These are phyloP conservation scores for Gorgonomyces haynaldii DNA, from an alignment of 192 early-diverging fungal genomes.

Conservation along the genomic window DNA sequence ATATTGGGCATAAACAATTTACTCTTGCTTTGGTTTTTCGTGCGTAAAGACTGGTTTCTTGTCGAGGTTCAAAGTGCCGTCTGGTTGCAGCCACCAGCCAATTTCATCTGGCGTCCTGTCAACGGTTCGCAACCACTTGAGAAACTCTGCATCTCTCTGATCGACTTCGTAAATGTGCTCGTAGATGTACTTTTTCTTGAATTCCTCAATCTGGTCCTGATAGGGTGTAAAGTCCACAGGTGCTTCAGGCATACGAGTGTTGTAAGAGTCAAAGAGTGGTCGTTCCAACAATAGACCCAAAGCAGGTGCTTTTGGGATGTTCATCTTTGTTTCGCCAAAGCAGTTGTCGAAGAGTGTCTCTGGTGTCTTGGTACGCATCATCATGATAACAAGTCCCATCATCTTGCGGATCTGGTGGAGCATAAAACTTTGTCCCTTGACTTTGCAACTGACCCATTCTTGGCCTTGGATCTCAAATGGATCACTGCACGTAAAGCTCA, in stretches of 20 bases:
- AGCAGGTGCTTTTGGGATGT: conserved; percentile 94
- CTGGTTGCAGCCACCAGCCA: conserved; percentile 48
- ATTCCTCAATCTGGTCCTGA: conserved; percentile 61
- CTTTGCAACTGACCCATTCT: conserved; percentile 89
- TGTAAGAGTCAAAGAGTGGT: conserved; percentile 19
- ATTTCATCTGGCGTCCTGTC: conserved; percentile 44
- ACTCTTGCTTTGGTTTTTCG: conserved; percentile 1
- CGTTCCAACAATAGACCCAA: conserved; percentile 79
- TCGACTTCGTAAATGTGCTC: conserved; percentile 67
- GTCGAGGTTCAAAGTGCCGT: conserved; percentile 43
- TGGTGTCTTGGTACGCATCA: conserved; percentile 64
- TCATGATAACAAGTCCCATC: conserved; percentile 84
- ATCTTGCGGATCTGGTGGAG: conserved; percentile 99
- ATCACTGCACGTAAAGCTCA: conserved; percentile 47
- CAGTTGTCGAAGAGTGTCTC: conserved; percentile 49
- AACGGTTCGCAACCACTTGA: conserved; percentile 47
- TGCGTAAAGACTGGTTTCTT: too few relatives aligned
- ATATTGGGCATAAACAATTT: conserved; percentile 3
- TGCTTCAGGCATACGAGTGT: conserved; percentile 11
- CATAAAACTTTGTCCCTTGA: conserved; percentile 96
- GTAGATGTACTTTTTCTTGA: conserved; percentile 87
- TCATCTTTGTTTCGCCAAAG: conserved; percentile 60
- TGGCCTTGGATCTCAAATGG: conserved; percentile 36
- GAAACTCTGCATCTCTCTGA: conserved; percentile 45
- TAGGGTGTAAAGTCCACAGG: conserved; percentile 15